Conservation (phyloP, 1,139 yeast genomes). For the Hemisphaericaspora xylofermentans region DNA sequence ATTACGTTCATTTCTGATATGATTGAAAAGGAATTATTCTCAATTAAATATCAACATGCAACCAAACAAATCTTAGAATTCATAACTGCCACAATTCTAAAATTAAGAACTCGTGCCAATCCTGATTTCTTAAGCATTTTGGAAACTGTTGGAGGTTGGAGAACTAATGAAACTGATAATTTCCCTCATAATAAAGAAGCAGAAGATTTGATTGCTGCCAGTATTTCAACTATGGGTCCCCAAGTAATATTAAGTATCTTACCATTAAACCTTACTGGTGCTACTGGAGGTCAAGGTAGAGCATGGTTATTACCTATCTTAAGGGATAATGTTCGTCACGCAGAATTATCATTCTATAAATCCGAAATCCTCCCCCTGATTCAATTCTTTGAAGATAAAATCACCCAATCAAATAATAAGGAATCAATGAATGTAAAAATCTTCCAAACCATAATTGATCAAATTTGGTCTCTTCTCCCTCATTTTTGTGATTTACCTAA, state of each 20-base stretch:
- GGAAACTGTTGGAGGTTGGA: conserved; percentile 79
- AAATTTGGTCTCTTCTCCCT: conserved; percentile 89
- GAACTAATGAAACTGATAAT: conserved; percentile 70
- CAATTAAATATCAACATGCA: conserved; percentile 75
- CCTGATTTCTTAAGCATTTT: conserved; percentile 71
- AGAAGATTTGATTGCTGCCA: conserved; percentile 77
- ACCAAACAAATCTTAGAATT: conserved; percentile 75
- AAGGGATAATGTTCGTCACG: conserved; percentile 78
- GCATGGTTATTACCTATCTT: conserved; percentile 95
- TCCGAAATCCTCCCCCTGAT: conserved; percentile 66
- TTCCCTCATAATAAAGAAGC: conserved; percentile 76
- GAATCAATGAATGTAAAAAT: conserved; percentile 71
- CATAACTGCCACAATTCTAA: conserved; percentile 60
- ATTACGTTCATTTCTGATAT: conserved; percentile 49
- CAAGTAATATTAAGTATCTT: conserved; percentile 69
- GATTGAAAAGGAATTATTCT: conserved; percentile 56
- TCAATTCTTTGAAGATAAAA: conserved; percentile 53
- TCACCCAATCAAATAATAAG: conserved; percentile 40
- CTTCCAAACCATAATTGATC: conserved; percentile 81
- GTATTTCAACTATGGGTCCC: conserved; percentile 82
- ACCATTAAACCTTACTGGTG: conserved; percentile 68
- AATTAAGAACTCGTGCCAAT: conserved; percentile 64
- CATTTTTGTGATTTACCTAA: conserved; percentile 84
- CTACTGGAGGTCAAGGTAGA: conserved; percentile 74
- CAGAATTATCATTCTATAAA: conserved; percentile 65